These are phyloP conservation scores for Pseudogymnoascus sp. DNA, from an alignment of 2,329 filamentous ascomycete species.

Conservation along the genomic window DNA sequence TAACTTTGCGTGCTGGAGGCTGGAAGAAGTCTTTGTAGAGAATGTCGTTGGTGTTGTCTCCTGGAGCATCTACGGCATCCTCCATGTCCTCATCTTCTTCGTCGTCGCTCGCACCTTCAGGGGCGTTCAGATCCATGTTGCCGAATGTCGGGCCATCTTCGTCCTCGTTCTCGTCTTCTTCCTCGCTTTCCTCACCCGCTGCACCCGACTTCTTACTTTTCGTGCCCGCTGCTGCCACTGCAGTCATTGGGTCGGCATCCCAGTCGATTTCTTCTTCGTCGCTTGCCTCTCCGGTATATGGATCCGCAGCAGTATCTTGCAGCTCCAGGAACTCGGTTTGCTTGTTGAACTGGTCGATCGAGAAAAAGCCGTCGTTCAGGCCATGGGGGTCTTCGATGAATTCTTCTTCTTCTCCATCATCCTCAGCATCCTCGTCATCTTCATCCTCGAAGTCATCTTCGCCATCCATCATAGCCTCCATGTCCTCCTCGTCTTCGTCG, in stretches of 20 bases:
- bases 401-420: constrained; percentile 43
- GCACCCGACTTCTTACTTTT: constrained; percentile 26
- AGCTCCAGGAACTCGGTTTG: constrained; percentile 84
- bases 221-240: constrained; percentile 26
- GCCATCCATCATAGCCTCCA: constrained; percentile 20
- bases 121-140: constrained; percentile 64
- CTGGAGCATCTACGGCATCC: constrained; percentile 44
- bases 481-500: constrained; percentile 29
- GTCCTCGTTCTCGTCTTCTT: constrained; percentile 54
- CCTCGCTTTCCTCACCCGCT: constrained; percentile 33
- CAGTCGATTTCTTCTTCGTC: constrained; percentile 87
- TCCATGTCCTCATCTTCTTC: constrained; percentile 46
- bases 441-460: constrained; percentile 36
- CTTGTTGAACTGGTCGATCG: constrained; percentile 94
- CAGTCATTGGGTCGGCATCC: constrained; percentile 63
- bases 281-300: constrained; percentile 63
- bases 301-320: constrained; percentile 70
- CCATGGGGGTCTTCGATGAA: constrained; percentile 69
- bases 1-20: constrained; percentile 65
- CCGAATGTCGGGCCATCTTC: constrained; percentile 78
- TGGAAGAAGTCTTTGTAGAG: constrained; percentile 93
- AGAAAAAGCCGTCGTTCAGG: constrained; percentile 96
- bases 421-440: constrained; percentile 40
- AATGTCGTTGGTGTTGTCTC: constrained; percentile 75
- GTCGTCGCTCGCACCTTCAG: constrained; percentile 59